Evolutionary conservation across 331 rosid genomes (phyloP).

Genomic region (Quercus tomentella): DNA sequence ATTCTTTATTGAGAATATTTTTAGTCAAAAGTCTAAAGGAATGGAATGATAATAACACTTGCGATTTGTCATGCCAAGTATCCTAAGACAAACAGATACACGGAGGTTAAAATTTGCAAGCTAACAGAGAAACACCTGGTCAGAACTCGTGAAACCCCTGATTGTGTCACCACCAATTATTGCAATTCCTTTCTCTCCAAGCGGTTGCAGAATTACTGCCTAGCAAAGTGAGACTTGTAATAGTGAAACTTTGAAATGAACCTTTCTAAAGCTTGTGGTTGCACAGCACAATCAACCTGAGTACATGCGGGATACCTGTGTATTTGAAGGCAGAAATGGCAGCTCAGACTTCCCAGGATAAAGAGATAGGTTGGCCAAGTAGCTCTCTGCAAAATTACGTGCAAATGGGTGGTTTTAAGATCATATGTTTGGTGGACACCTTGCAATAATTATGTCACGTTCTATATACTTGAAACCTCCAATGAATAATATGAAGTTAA

Average conservation of each 20-base stretch:
- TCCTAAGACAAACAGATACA: not conserved
- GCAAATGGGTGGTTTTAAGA: conserved; percentile 7
- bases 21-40: not conserved
- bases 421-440: conserved; percentile 6
- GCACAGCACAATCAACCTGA: conserved; percentile 5
- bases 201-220: conserved; percentile 97
- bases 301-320: conserved; percentile 57
- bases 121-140: conserved; percentile 48
- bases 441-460: conserved; percentile 1
- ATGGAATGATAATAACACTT: not conserved
- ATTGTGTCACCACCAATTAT: conserved; percentile 88
- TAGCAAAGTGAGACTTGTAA: conserved; percentile 28
- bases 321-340: conserved; percentile 84
- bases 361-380: conserved; percentile 84
- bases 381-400: conserved; percentile 58
- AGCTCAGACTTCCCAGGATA: conserved; percentile 92
- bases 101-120: not conserved
- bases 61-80: not conserved
- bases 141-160: conserved; percentile 82
- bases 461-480: conserved; percentile 10
- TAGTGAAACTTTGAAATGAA: not conserved
- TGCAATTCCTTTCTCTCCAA: conserved; percentile 85
- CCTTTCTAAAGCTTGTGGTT: not conserved
- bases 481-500: conserved; percentile 4
- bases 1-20: not conserved